Conservation (phyloP, 805 yeast species). For the Candida dajiaensis region DNA sequence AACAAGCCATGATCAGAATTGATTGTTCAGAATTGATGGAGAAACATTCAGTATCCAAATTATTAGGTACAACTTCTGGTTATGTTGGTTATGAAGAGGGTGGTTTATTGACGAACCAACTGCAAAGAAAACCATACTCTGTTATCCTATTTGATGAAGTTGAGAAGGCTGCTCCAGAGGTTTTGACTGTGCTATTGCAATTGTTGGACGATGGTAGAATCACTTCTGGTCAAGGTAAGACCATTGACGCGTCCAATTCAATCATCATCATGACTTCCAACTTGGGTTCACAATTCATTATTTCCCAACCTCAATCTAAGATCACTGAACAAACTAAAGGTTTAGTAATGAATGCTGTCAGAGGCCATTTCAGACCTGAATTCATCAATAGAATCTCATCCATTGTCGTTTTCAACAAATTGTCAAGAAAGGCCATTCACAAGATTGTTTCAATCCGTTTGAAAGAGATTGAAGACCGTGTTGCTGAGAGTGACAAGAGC, state of each 20-base stretch:
- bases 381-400: constrained; percentile 94
- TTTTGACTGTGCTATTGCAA: constrained; percentile 84
- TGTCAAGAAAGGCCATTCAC: constrained; percentile 85
- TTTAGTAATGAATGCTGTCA: constrained; percentile 77
- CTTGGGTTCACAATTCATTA: constrained; percentile 89
- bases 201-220: constrained; percentile 95
- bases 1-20: constrained; percentile 93
- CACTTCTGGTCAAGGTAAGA: constrained; percentile 90
- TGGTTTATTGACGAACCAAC: constrained; percentile 89
- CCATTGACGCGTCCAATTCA: constrained; percentile 86
- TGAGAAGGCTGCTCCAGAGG: constrained; percentile 98
- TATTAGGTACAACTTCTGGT: constrained; percentile 97
- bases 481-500: constrained; percentile 76
- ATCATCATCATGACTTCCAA: constrained; percentile 96
- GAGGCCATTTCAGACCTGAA: constrained; percentile 93
- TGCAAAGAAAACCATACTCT: constrained; percentile 88
- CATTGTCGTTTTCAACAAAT: constrained; percentile 86
- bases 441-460: constrained; percentile 87
- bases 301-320: constrained; percentile 56
- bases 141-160: constrained; percentile 97
- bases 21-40: constrained; percentile 96
- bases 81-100: constrained; percentile 97
- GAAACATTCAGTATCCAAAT: constrained; percentile 91
- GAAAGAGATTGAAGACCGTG: constrained; percentile 78
- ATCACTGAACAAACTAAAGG: constrained; percentile 66